These are phyloP conservation scores for Tylopilus rubrobrunneus DNA, from an alignment of 768 basidiomycete species.

Conservation along the genomic window DNA sequence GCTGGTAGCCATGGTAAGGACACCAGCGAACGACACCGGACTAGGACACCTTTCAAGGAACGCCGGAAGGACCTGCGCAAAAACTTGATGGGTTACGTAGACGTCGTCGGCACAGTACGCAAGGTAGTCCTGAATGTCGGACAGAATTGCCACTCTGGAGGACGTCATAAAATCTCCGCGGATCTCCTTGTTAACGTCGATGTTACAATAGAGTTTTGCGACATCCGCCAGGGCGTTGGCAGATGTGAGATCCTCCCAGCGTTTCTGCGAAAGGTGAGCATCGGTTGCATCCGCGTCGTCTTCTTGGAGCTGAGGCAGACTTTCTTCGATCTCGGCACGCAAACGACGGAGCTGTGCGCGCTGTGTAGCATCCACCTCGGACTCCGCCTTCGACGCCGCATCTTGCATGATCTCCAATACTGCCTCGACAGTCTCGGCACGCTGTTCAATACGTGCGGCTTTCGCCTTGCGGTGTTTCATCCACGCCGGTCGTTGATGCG, in stretches of 20 bases:
- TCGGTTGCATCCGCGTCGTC: slow-evolving; percentile 38
- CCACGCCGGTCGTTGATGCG: slow-evolving; percentile 93
- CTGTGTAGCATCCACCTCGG: slow-evolving; percentile 38
- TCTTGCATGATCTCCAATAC: slow-evolving; percentile 51
- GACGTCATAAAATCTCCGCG: slow-evolving; percentile 74
- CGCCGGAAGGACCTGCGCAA: slow-evolving; percentile 66
- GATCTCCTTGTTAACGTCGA: slow-evolving; percentile 71
- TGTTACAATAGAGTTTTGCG: slow-evolving; percentile 83
- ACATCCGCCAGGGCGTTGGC: slow-evolving; percentile 92
- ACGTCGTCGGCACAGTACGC: slow-evolving; percentile 88
- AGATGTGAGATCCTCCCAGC: slow-evolving; percentile 93
- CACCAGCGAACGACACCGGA: slow-evolving; percentile 89
- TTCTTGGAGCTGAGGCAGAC: slow-evolving; percentile 34
- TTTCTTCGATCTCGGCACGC: slow-evolving; percentile 38
- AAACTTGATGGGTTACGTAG: slow-evolving; percentile 78
- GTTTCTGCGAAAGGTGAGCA: slow-evolving; percentile 44
- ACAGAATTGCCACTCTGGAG: slow-evolving; percentile 59
- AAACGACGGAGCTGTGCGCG: slow-evolving; percentile 39
- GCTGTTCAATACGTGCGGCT: slow-evolving; percentile 48
- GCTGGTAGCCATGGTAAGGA: slow-evolving; percentile 87
- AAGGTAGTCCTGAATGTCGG: slow-evolving; percentile 69
- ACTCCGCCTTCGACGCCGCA: slow-evolving; percentile 32
- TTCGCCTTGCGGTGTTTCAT: slow-evolving; percentile 77
- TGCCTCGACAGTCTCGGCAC: slow-evolving; percentile 60
- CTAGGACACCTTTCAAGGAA: slow-evolving; percentile 84